These are phyloP conservation scores for Claviceps africana DNA, from an alignment of 2,329 filamentous ascomycete species.

Conservation along the genomic window DNA sequence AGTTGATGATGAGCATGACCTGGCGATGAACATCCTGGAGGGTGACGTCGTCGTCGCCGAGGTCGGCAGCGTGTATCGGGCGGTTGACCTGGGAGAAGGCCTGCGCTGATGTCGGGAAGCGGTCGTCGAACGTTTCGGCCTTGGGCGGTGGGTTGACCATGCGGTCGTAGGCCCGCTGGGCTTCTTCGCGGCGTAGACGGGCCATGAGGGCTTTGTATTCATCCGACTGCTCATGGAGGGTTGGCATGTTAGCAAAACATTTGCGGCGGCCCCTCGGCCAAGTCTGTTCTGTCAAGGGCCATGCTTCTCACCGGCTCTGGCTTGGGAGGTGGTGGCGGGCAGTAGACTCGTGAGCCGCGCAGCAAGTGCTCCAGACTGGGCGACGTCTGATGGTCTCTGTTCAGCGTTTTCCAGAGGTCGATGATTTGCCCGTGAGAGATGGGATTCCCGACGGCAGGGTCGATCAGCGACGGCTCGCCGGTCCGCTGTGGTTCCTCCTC, in stretches of 20 bases:
- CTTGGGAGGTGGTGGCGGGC: constrained; percentile 68
- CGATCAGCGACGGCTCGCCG: constrained; percentile 34
- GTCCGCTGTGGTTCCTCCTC: constrained; percentile 7
- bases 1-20: constrained; percentile 74
- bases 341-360: constrained; percentile 56
- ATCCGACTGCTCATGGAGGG: constrained; percentile 38
- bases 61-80: constrained; percentile 29
- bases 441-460: constrained; percentile 45
- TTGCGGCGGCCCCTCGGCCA: not conserved
- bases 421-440: constrained; percentile 60
- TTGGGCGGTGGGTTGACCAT: constrained; percentile 52
- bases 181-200: constrained; percentile 67
- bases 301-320: constrained; percentile 52
- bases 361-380: constrained; percentile 57
- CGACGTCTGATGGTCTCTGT: constrained; percentile 8
- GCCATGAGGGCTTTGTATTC: constrained; percentile 85
- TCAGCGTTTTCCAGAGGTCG: constrained; percentile 40
- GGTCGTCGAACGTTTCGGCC: constrained; percentile 44
- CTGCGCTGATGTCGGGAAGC: constrained; percentile 40
- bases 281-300: not conserved
- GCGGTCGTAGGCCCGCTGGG: constrained; percentile 66
- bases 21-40: constrained; percentile 68
- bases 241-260: constrained; percentile 6
- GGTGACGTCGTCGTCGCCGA: constrained; percentile 49
- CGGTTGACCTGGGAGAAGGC: constrained; percentile 42